Evolutionary conservation across 1,284 basidiomycete species (phyloP).

Genomic region (Apiotrichum sp.): DNA sequence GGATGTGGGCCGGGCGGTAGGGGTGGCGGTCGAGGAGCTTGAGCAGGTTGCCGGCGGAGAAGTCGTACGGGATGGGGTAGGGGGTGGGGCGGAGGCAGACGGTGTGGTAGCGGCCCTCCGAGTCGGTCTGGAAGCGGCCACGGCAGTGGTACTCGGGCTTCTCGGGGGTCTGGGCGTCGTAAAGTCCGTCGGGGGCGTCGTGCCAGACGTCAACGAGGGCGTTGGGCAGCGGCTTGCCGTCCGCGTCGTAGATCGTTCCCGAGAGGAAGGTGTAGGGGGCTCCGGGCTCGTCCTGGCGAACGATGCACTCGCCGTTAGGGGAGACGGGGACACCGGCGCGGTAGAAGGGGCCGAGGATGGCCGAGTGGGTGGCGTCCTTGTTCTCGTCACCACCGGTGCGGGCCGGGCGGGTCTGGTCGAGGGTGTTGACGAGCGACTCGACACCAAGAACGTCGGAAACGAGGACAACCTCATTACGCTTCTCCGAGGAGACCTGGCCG

Average conservation of each 20-base stretch:
- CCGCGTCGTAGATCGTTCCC: slow-evolving; percentile 34
- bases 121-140: slow-evolving; percentile 39
- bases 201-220: slow-evolving; percentile 47
- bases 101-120: slow-evolving; percentile 35
- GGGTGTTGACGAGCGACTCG: slow-evolving; percentile 36
- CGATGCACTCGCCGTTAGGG: slow-evolving; percentile 32
- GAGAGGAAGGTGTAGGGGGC: slow-evolving; percentile 35
- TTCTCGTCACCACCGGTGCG: slow-evolving; percentile 9
- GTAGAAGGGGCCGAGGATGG: slow-evolving; percentile 40
- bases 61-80: slow-evolving; percentile 47
- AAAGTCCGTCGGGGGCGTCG: slow-evolving; percentile 43
- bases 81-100: slow-evolving; percentile 42
- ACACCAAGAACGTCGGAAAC: slow-evolving; percentile 45
- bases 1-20: slow-evolving; percentile 46
- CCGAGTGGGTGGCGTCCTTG: slow-evolving; percentile 24
- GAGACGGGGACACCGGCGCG: slow-evolving; percentile 35
- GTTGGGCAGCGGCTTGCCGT: slow-evolving; percentile 39
- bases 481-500: slow-evolving; percentile 41
- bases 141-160: slow-evolving; percentile 43
- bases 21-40: slow-evolving; percentile 41
- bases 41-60: slow-evolving; percentile 40
- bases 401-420: slow-evolving; percentile 16
- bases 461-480: slow-evolving; percentile 47
- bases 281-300: slow-evolving; percentile 29
- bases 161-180: slow-evolving; percentile 43